phyloP scores from a whole-genome alignment of 805 yeast species.

The Cyberlindnera maclurae region DNA sequence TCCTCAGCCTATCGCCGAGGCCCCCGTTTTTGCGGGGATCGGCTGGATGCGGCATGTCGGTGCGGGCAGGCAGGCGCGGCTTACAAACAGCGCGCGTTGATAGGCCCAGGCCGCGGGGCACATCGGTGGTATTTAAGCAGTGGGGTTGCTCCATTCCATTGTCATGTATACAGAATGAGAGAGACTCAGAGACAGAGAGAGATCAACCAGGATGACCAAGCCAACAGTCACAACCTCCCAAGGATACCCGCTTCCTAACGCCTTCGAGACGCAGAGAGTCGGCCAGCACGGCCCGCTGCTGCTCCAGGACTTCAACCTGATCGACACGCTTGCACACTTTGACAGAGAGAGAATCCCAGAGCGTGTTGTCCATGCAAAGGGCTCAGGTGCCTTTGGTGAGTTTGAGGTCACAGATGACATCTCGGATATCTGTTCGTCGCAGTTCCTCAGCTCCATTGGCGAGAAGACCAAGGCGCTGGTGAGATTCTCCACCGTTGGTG shows the following conservation, averaged over 20 bases:
- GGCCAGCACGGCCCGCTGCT: constrained; percentile 74
- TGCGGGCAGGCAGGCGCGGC: too few relatives aligned
- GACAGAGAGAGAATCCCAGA: constrained; percentile 90
- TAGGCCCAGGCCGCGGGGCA: too few relatives aligned
- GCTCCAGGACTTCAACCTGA: constrained; percentile 72
- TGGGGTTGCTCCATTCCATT: too few relatives aligned
- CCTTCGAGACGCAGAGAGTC: constrained; percentile 70
- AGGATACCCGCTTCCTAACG: constrained; percentile 72
- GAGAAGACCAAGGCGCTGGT: constrained; percentile 68
- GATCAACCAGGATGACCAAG: constrained; percentile 8
- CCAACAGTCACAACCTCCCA: constrained; percentile 65
- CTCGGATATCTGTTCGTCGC: constrained; percentile 61
- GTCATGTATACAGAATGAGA: too few relatives aligned
- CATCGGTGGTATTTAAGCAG: too few relatives aligned
- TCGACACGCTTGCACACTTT: constrained; percentile 80
- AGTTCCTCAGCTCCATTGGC: constrained; percentile 67
- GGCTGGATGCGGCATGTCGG: too few relatives aligned
- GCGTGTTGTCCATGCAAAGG: constrained; percentile 90
- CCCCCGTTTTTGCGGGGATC: too few relatives aligned
- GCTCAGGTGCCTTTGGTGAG: constrained; percentile 84
- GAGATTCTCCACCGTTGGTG: constrained; percentile 84
- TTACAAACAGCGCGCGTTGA: background rate
- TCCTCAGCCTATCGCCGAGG: too few relatives aligned
- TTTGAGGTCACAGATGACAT: constrained; percentile 86
- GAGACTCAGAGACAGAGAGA: too few relatives aligned